Base-by-base conservation (phyloP, 192 early-diverging fungal species). In the Backusella tuberculispora region DNA sequence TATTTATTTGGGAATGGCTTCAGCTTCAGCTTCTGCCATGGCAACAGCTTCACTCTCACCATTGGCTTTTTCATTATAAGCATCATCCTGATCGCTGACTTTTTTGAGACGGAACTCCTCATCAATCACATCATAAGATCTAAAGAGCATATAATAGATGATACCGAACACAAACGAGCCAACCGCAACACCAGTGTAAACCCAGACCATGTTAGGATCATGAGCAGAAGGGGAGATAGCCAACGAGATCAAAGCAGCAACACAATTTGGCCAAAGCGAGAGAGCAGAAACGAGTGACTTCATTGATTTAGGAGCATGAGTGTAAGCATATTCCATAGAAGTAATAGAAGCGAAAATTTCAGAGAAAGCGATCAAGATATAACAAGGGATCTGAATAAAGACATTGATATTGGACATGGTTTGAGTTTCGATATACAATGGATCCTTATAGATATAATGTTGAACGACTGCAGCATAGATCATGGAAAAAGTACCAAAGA, bases 241-340 rank as follows among this genome's bases (percentile, higher is more conserved):
- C 64, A 90, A 85, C 14, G 79, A 85, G 37, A 90, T 84, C 47
- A 89, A 80, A 8, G 86, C 84, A 47, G 88, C 86, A 48, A 83
- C 84, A 53, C 82, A 82, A 66, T 89, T 89, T 24, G 89, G 88
- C 42, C 86, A 79, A 68, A 90, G 74, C 40, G 85, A 85, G 24
- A 89, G 66, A 9, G 89, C 88, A 82, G 89, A 89, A 41, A 90
- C 87, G 45, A 91, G 80, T 0, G 86, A 86, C 74, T 90, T 89
- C 88, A 89, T 89, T 14, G 76, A 79, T 69, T 85, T 83, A 17
- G 90, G 90, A 19, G 90, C 90, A 26, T 83, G 81, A 63, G 83
- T 88, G 78, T 85, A 91, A 9, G 90, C 87, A 64, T 86, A 91
- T 82, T 91, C 90, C 66, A 91, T 85, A n/a, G 87, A 87, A 4